A percentile compares a stretch with the other conserved stretches of the same genome.
Conservation (phyloP, 164 flowering plant species). For the Vitis riparia region DNA sequence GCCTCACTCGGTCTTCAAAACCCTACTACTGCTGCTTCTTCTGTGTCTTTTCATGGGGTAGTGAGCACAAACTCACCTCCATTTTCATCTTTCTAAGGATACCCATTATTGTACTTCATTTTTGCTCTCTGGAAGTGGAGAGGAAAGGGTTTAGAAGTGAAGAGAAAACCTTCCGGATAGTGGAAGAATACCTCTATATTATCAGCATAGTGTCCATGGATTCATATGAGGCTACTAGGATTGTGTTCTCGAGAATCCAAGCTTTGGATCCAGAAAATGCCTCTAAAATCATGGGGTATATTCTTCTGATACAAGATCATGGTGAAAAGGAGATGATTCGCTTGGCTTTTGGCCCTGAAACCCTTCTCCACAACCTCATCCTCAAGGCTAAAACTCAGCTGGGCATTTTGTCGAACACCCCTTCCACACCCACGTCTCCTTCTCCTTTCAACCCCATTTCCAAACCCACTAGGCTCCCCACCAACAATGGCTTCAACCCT, state of each 20-base stretch:
- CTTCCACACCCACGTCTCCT: conserved; percentile 20
- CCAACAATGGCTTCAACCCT: conserved; percentile 18
- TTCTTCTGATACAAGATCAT: conserved; percentile 66
- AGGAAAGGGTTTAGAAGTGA: no score
- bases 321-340: conserved; percentile 77
- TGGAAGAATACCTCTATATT: no score
- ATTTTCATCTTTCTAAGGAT: background rate
- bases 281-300: conserved; percentile 75
- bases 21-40: conserved; percentile 1
- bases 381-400: conserved; percentile 45
- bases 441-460: conserved; percentile 23
- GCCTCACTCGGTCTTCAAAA: background rate
- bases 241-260: conserved; percentile 48
- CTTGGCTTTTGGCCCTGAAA: conserved; percentile 69
- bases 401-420: conserved; percentile 22
- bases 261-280: conserved; percentile 63
- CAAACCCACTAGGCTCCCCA: conserved; percentile 13
- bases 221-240: conserved; percentile 43
- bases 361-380: conserved; percentile 44
- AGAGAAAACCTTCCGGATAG: no score
- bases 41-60: conserved; percentile 1
- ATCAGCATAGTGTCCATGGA: conserved; percentile 36
- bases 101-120: conserved; percentile 2
- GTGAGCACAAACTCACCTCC: conserved; percentile 1
- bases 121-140: background rate